Base-by-base conservation (phyloP, 2,329 filamentous ascomycete genomes). In the Botrytis sinoallii region DNA sequence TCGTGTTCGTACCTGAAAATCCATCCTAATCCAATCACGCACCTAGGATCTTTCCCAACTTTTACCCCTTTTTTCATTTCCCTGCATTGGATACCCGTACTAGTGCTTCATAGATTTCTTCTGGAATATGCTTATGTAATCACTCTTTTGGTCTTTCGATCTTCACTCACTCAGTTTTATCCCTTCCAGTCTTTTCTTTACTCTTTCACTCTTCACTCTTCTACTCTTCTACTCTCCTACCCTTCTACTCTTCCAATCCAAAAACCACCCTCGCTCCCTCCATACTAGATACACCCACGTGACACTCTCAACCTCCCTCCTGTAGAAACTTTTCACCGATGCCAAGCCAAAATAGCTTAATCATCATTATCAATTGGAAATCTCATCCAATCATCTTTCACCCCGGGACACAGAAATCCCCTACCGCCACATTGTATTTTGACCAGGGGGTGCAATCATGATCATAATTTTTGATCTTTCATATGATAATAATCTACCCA, bases 1-100 rank as follows among this genome's bases (percentile, higher is more conserved):
- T 52, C 64, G 64, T 67, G 14, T 20, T 67, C 64, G 64, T 67
- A 67, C 44, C 44, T 52, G 64, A 66, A 48, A 48, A 66, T 38
- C 64, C 32, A 20, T 46, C 29, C 5, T 32, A 0, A 12, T 48
- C 46, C 46, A 29, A 65, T 60, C 32, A 35, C 22, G 0, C 20
- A 14, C 20, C 57, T 35, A 9, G 44, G 8, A 46, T 1, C 46
- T 4, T 38, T 40, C 6, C 32, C 59, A 38, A 10, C 59, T 29
- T 29, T 12, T 42, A 18, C n/a, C 61, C 61, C n/a, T 29, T 64
- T 64, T 64, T 64, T 44, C 6, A 14, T 10, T 22, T 22, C 61
- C 61, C 38, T 64, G 38, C 14, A 63, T 32, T 32, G 32, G 32
- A 32, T 20, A 20, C 18, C 42, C 42, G 42, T 20, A 44, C 18